Evolutionary conservation across 2,329 filamentous ascomycete species (phyloP), one percentile per base, ranked within the genome.

Genomic region (Neonectria neomacrospora): DNA sequence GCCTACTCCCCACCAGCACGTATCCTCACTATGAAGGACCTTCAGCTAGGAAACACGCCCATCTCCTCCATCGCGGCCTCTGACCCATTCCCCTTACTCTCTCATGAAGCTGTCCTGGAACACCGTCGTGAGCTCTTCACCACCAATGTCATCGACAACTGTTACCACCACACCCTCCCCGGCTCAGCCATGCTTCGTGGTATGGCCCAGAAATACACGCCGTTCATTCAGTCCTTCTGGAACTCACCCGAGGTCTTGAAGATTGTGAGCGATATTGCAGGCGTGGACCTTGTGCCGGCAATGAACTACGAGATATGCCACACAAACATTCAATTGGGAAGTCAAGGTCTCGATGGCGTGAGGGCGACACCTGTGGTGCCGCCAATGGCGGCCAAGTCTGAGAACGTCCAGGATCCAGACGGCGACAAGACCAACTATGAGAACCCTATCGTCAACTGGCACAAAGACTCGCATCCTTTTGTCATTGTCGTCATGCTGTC

Each of bases 81-180:
- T 0, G 85, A 90, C 61, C 88, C 88, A 0, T 91, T 91, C 74
- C 81, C 81, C 4, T 80, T 91, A 23, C 91, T 91, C 75, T 86
- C 85, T 14, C 71, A 81, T 26, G 87, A 90, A 56, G 88, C 88
- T 3, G 81, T 91, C 54, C 77, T 85, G 69, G 82, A 84, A 54
- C 90, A 91, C 85, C 82, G 89, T 58, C 77, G 78, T 6, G 89
- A 91, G 74, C 83, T 90, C 22, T 80, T 90, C 48, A 83, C 82
- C 56, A 80, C 85, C 1, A 80, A 85, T 39, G 86, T 90, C 2
- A 80, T 84, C 67, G 77, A 82, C 14, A 85, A 88, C 47, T 88
- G 84, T 75, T 81, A 80, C 50, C 89, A 83, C 73, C 83, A 83
- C 11, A 73, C 73, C 7, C 56, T 52, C 12, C 73, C 74, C n/a